Evolutionary conservation across 2,329 filamentous ascomycete genomes (phyloP), one percentile per base, ranked within the genome.

Genomic region (Colletotrichum plurivorum): DNA sequence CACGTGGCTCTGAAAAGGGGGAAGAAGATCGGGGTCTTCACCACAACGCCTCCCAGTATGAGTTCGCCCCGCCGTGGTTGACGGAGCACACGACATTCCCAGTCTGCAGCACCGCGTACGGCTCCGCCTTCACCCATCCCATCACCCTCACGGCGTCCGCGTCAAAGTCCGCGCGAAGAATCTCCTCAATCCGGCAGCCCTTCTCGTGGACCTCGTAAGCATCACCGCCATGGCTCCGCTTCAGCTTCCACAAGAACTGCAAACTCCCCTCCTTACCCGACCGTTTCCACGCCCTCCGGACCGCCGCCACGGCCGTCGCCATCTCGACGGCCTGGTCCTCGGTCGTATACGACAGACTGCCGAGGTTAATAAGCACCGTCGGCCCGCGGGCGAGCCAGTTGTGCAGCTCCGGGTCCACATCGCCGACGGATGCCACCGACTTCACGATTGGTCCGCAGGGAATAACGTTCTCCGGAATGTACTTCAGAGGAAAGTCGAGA

Each of bases 311-410:
- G 0, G 80, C 80, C 0, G 45, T 54, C 0, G 81, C 80, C 41
- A 87, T 78, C 41, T 83, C 79, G 13, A 75, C 53, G 0, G 82
- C 83, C 58, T 82, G 76, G 0, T 76, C 73, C 3, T 78, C 73
- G 0, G 76, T 73, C 4, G 78, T 73, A 0, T 70, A 72, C 54
- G 77, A 74, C 3, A 81, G 76, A 0, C 84, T 83, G 0, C 86
- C 86, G 1, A 87, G 74, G 67, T 84, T 86, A 41, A 88, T 78
- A n/a, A 85, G 78, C 0, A 88, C 74, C 0, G 84, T 87, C 2
- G 83, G 82, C 0, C 76, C 76, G 3, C 75, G 72, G 1, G 73
- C 70, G 4, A 87, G 76, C 86, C 85, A 88, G 1, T 52, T 51
- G 1, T 75, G 73, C 9, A 88, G 74, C n/a, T 81, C 78, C 0